Conservation (phyloP, 768 basidiomycete genomes). For the Suillus variegatus region DNA sequence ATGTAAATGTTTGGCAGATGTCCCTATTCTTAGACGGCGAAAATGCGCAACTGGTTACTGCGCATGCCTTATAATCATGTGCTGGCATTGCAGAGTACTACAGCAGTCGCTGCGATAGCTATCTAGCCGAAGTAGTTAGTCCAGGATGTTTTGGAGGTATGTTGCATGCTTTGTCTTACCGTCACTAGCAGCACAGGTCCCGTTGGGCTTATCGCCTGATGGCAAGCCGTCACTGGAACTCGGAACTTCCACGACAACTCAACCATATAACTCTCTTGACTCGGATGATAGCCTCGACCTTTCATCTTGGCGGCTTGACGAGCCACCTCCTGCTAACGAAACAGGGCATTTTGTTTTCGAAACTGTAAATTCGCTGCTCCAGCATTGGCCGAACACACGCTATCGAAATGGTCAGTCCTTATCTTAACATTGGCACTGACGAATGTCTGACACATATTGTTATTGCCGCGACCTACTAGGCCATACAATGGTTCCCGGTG, state of each 20-base stretch:
- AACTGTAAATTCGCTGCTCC: constrained; percentile 34
- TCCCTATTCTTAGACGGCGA: too few relatives aligned
- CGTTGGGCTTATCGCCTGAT: not conserved
- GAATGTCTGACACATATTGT: not conserved
- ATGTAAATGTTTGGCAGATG: too few relatives aligned
- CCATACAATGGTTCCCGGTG: constrained; percentile 10
- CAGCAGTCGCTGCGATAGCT: too few relatives aligned
- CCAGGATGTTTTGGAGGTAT: not conserved
- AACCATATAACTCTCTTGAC: not conserved
- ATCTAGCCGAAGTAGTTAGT: not conserved
- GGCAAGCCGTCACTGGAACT: not conserved
- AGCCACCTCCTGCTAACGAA: constrained; percentile 22
- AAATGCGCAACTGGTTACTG: too few relatives aligned
- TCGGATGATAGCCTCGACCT: not conserved
- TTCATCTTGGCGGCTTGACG: constrained; percentile 25
- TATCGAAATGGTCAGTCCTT: constrained; percentile 42
- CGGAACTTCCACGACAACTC: not conserved
- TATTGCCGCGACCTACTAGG: not conserved
- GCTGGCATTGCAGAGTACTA: too few relatives aligned
- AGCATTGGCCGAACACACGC: constrained; percentile 48
- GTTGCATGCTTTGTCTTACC: not conserved
- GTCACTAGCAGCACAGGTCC: constrained; percentile 2
- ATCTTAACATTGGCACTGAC: not conserved
- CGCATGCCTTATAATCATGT: too few relatives aligned
- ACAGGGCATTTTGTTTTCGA: constrained; percentile 37